phyloP scores from a whole-genome alignment of 2,329 filamentous ascomycete species.

The Hypoxylon sp. region DNA sequence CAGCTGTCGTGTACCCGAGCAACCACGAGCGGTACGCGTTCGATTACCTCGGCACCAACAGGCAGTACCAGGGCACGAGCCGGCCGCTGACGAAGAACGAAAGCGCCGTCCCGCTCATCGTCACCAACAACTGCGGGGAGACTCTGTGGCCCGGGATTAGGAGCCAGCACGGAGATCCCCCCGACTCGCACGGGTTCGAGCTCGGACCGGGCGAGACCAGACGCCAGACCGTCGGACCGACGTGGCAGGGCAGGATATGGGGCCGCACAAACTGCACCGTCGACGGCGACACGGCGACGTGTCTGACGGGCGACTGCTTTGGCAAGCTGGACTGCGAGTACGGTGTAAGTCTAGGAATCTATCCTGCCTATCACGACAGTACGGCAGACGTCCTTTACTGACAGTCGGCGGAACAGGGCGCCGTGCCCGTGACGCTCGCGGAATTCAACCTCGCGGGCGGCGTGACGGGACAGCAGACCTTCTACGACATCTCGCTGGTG shows the following conservation, averaged over 20 bases:
- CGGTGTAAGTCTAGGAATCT: constrained; percentile 61
- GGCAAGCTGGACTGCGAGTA: constrained; percentile 73
- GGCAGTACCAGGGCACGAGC: constrained; percentile 32
- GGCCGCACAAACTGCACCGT: constrained; percentile 85
- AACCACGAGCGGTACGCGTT: constrained; percentile 44
- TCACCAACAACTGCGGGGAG: constrained; percentile 76
- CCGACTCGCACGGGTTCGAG: constrained; percentile 72
- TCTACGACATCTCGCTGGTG: constrained; percentile 85
- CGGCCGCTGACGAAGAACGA: constrained; percentile 42
- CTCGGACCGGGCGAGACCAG: constrained; percentile 64
- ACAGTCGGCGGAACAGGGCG: constrained; percentile 61
- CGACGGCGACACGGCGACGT: constrained; percentile 71
- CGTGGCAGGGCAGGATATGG: constrained; percentile 72
- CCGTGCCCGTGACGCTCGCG: constrained; percentile 77
- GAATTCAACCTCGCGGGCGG: constrained; percentile 81
- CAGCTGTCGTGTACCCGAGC: constrained; percentile 43
- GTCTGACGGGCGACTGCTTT: constrained; percentile 79
- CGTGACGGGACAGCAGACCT: constrained; percentile 67
- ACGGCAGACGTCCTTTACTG: constrained; percentile 10
- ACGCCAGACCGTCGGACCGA: constrained; percentile 68
- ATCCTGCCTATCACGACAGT: not conserved
- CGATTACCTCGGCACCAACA: constrained; percentile 41
- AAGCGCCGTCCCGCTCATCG: constrained; percentile 62
- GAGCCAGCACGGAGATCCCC: constrained; percentile 75
- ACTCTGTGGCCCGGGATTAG: constrained; percentile 79